phyloP scores from a whole-genome alignment of 1,284 basidiomycete species.

The Lignosus rhinocerotis region DNA sequence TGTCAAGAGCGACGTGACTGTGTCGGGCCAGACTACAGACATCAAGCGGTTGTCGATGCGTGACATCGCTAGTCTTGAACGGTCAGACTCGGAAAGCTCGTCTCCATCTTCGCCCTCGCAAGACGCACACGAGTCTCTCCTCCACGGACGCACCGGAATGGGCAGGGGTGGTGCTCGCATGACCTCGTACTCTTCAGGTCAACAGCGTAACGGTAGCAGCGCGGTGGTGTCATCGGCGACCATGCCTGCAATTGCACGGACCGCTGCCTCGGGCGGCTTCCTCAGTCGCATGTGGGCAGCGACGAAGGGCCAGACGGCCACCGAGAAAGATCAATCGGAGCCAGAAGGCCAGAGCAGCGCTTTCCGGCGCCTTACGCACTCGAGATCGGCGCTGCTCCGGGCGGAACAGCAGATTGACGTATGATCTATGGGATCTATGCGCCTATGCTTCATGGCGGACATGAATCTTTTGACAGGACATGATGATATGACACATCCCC shows the following conservation, averaged over 20 bases:
- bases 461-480: slow-evolving; percentile 17
- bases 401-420: slow-evolving; percentile 24
- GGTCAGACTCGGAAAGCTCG: slow-evolving; percentile 8
- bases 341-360: slow-evolving; percentile 33
- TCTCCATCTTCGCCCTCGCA: slow-evolving; percentile 18
- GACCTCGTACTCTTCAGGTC: slow-evolving; percentile 10
- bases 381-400: slow-evolving; percentile 47
- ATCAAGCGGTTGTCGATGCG: slow-evolving; percentile 22
- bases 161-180: slow-evolving; percentile 15
- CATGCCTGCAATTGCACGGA: slow-evolving; percentile 43
- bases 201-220: slow-evolving; percentile 21
- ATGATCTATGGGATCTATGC: slow-evolving; percentile 16
- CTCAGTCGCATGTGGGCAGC: slow-evolving; percentile 68
- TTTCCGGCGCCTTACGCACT: slow-evolving; percentile 42
- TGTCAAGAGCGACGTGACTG: slow-evolving; percentile 29
- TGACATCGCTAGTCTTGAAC: slow-evolving; percentile 5
- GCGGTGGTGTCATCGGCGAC: slow-evolving; percentile 41
- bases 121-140: slow-evolving; percentile 11
- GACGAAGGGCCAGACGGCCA: slow-evolving; percentile 45
- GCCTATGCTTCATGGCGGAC: slow-evolving; percentile 4
- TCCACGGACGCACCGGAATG: slow-evolving; percentile 12
- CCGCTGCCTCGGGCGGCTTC: slow-evolving; percentile 45
- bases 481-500: slow-evolving; percentile 16
- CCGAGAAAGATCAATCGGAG: slow-evolving; percentile 35
- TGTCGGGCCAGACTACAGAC: slow-evolving; percentile 16